Evolutionary conservation across 495 filamentous ascomycete genomes (phyloP).

Genomic region (Penicillium angulare): DNA sequence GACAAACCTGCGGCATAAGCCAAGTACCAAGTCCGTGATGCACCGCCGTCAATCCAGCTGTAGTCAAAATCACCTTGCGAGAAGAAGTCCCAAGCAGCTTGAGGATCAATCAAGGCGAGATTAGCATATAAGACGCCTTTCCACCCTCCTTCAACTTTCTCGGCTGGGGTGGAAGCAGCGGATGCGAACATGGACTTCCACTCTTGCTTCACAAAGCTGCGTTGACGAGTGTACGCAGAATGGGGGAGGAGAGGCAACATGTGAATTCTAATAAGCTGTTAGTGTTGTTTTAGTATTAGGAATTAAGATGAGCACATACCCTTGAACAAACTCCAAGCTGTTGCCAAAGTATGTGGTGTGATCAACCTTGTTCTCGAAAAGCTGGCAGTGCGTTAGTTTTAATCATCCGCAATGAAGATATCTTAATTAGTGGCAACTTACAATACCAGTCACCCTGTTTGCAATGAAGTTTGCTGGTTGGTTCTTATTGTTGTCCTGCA

Average conservation of each 20-base stretch:
- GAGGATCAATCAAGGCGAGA: constrained; percentile 73
- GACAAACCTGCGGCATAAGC: constrained; percentile 67
- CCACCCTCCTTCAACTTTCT: constrained; percentile 71
- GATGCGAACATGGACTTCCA: constrained; percentile 74
- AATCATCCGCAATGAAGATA: not conserved
- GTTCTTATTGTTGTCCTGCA: constrained; percentile 65
- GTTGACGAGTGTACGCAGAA: constrained; percentile 62
- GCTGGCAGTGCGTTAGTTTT: constrained; percentile 33
- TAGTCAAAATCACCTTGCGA: constrained; percentile 59
- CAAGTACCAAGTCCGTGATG: constrained; percentile 85
- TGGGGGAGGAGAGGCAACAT: constrained; percentile 87
- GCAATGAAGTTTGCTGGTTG: constrained; percentile 74
- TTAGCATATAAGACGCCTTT: constrained; percentile 83
- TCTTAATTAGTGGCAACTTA: constrained; percentile 28
- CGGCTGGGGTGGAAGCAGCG: constrained; percentile 48
- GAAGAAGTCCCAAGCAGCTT: constrained; percentile 73
- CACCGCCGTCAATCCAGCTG: constrained; percentile 81
- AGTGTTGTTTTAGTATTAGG: not conserved
- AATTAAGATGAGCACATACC: constrained; percentile 30
- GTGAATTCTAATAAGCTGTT: constrained; percentile 61
- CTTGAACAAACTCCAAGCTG: constrained; percentile 82
- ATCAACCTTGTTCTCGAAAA: constrained; percentile 97
- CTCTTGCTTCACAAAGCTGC: constrained; percentile 76
- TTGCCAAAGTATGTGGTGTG: constrained; percentile 91
- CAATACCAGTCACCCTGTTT: constrained; percentile 89